A percentile compares a stretch with the other conserved stretches of the same genome.
These are phyloP conservation scores for Polygonum maritimum DNA, from an alignment of 148 eudicot genomes.

Conservation along the genomic window DNA sequence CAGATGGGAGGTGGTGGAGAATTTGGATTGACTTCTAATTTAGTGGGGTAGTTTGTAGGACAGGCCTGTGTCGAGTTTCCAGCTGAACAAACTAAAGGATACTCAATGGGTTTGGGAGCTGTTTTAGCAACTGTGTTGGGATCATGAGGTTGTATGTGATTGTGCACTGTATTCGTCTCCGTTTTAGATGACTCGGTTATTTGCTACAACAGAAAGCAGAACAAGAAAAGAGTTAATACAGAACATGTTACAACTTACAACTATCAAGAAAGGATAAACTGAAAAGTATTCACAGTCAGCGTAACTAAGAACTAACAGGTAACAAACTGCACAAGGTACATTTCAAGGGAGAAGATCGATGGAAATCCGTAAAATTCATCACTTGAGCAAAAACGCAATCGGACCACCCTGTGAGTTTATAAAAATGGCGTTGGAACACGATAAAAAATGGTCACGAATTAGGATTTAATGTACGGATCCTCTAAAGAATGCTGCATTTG, in stretches of 20 bases:
- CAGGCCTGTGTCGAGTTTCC: slow-evolving; percentile 41
- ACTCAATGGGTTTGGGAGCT: slow-evolving; percentile 21
- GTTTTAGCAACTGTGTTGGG: slow-evolving; percentile 14
- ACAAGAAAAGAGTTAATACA: background rate
- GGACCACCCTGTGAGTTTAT: background rate
- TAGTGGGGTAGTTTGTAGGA: slow-evolving; percentile 47
- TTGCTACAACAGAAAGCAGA: slow-evolving; percentile 32
- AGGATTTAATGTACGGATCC: background rate
- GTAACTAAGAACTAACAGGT: background rate
- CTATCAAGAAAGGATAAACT: background rate
- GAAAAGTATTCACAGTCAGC: background rate
- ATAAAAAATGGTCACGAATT: background rate
- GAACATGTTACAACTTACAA: background rate
- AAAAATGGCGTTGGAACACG: background rate
- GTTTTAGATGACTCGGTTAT: slow-evolving; percentile 10
- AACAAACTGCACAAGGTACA: background rate
- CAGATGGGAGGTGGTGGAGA: slow-evolving; percentile 35
- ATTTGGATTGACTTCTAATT: slow-evolving; percentile 22
- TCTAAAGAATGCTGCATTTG: background rate
- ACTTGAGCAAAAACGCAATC: background rate
- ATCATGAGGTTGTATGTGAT: background rate
- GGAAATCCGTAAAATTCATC: background rate
- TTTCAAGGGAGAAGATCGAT: background rate
- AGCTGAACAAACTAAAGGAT: slow-evolving; percentile 41
- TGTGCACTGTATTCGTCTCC: background rate